A percentile compares a stretch with the other conserved stretches of the same genome.
Evolutionary conservation across 2,329 filamentous ascomycete genomes (phyloP).

Genomic region (Beauveria pseudobassiana): DNA sequence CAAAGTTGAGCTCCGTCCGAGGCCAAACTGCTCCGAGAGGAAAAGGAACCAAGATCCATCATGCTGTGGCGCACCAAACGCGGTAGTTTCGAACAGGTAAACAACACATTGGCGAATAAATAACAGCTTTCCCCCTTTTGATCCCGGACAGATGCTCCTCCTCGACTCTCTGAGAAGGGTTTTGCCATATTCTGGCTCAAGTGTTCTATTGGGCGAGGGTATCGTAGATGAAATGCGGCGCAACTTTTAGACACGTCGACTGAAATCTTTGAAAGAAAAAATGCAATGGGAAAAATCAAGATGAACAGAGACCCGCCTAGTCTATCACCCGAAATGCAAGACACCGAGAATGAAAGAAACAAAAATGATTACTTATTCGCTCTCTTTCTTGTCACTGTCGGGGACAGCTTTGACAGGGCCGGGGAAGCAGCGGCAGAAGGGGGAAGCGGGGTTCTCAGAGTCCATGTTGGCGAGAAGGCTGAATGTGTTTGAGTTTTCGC

Average conservation of each 20-base stretch:
- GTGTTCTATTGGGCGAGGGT: slow-evolving; percentile 41
- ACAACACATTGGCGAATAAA: slow-evolving; percentile 15
- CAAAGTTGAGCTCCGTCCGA: not conserved
- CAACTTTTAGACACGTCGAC: slow-evolving; percentile 42
- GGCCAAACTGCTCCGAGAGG: not conserved
- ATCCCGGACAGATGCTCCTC: slow-evolving; percentile 12
- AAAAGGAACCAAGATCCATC: slow-evolving; percentile 2
- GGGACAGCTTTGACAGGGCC: slow-evolving; percentile 52
- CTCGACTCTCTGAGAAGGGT: slow-evolving; percentile 26
- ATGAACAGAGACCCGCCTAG: slow-evolving; percentile 32
- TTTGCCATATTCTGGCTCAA: slow-evolving; percentile 19
- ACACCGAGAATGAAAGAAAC: slow-evolving; percentile 26
- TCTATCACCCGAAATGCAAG: slow-evolving; percentile 46
- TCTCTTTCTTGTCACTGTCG: slow-evolving; percentile 48
- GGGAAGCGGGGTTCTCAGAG: slow-evolving; percentile 58
- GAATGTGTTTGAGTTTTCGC: slow-evolving; percentile 71
- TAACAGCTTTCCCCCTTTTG: slow-evolving; percentile 5
- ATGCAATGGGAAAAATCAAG: slow-evolving; percentile 15
- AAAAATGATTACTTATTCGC: slow-evolving; percentile 27
- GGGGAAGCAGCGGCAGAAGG: slow-evolving; percentile 62
- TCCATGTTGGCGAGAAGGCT: slow-evolving; percentile 58
- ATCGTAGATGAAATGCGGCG: slow-evolving; percentile 40
- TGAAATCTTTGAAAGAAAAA: slow-evolving; percentile 39
- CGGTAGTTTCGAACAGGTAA: slow-evolving; percentile 8
- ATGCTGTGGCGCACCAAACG: not conserved